Evolutionary conservation across 441 rosid genomes (phyloP).

Genomic region (Mallotus japonicus): DNA sequence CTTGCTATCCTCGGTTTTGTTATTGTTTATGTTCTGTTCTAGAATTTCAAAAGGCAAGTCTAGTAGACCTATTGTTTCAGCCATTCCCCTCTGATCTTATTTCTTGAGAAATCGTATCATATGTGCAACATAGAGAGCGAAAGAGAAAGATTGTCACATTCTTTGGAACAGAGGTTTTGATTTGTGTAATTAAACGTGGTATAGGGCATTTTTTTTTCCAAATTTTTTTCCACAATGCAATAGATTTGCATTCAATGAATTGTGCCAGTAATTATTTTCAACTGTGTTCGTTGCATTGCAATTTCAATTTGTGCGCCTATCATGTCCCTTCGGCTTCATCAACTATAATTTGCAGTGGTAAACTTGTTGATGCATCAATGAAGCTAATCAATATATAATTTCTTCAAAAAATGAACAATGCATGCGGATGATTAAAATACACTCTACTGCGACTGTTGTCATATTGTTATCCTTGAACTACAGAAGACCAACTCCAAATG

Average conservation of each 20-base stretch:
- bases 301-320: neutral
- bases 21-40: constrained; percentile 94
- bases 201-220: neutral
- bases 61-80: constrained; percentile 55
- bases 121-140: neutral
- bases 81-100: constrained; percentile 32
- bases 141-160: constrained; percentile 14
- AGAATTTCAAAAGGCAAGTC: constrained; percentile 80
- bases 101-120: neutral
- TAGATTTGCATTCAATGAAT: constrained; percentile 9
- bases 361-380: too few species aligned
- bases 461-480: too few species aligned
- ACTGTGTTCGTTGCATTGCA: neutral
- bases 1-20: constrained; percentile 75
- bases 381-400: too few species aligned
- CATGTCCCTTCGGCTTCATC: too few species aligned
- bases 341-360: too few species aligned
- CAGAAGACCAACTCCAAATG: too few species aligned
- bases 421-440: too few species aligned
- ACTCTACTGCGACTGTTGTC: too few species aligned
- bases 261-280: neutral
- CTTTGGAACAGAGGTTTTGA: constrained; percentile 13
- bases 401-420: too few species aligned
- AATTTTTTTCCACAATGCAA: neutral
- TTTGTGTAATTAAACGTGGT: constrained; percentile 19